Percentiles rank a stretch among this genome's conserved stretches.
Evolutionary conservation across 345 rosid species (phyloP).

Genomic region (Eutrema japonicum): DNA sequence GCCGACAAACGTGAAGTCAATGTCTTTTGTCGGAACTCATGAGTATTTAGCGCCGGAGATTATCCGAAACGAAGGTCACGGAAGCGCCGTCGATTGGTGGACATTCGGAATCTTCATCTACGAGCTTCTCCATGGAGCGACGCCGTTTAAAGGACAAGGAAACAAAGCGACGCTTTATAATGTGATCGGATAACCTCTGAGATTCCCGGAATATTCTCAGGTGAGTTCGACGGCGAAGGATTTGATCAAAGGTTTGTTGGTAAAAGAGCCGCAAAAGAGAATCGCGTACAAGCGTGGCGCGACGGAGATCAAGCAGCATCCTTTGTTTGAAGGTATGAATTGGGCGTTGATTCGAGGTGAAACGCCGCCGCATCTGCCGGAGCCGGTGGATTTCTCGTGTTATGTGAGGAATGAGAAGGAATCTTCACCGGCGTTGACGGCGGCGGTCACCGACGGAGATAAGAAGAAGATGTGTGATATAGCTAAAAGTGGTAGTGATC

Average conservation of each 20-base stretch:
- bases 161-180: slow-evolving; percentile 58
- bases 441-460: neutral
- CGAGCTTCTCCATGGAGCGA: slow-evolving; percentile 60
- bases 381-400: slow-evolving; percentile 40
- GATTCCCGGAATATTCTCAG: slow-evolving; percentile 57
- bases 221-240: slow-evolving; percentile 58
- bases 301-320: slow-evolving; percentile 72
- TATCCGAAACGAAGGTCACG: slow-evolving; percentile 66
- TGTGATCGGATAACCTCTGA: slow-evolving; percentile 59
- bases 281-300: slow-evolving; percentile 65
- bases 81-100: slow-evolving; percentile 84
- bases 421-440: slow-evolving; percentile 13
- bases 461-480: slow-evolving; percentile 16
- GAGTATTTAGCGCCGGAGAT: slow-evolving; percentile 71
- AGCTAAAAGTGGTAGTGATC: slow-evolving; percentile 27
- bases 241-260: slow-evolving; percentile 57
- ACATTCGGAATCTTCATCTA: slow-evolving; percentile 64
- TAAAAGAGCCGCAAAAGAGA: slow-evolving; percentile 63
- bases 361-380: slow-evolving; percentile 42
- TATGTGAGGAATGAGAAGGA: slow-evolving; percentile 29
- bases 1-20: slow-evolving; percentile 61
- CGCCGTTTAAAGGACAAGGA: slow-evolving; percentile 67
- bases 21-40: slow-evolving; percentile 79
- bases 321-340: slow-evolving; percentile 63
- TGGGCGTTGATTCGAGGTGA: slow-evolving; percentile 57